Evolutionary conservation across 2,329 filamentous ascomycete genomes (phyloP).

Genomic region (Claviceps sp.): DNA sequence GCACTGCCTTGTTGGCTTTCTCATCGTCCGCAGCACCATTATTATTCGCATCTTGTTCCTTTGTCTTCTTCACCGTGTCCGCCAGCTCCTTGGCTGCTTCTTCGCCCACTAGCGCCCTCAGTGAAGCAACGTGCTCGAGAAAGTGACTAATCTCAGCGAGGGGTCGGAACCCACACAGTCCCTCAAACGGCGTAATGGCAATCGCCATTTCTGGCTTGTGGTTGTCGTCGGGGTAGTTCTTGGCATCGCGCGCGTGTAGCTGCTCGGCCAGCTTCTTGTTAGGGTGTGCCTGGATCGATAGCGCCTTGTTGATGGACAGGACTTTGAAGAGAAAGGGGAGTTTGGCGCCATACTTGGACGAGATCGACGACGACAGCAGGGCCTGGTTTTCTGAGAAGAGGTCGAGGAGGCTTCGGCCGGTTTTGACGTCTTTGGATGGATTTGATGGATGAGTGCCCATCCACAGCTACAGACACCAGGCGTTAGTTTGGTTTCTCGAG

Average conservation of each 20-base stretch:
- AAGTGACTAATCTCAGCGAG: conserved; percentile 80
- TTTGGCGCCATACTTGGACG: conserved; percentile 63
- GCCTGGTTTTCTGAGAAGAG: conserved; percentile 77
- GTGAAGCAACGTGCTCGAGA: conserved; percentile 40
- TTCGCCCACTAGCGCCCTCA: conserved; percentile 55
- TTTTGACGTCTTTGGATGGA: conserved; percentile 77
- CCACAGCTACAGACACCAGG: conserved; percentile 56
- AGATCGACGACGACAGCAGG: conserved; percentile 62
- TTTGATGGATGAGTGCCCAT: conserved; percentile 98
- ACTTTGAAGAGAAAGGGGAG: conserved; percentile 98
- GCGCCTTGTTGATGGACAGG: conserved; percentile 84
- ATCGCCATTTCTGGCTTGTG: conserved; percentile 99
- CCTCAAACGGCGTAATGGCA: conserved; percentile 90
- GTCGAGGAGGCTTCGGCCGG: conserved; percentile 75
- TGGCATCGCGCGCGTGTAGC: conserved; percentile 71
- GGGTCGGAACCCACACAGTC: conserved; percentile 88
- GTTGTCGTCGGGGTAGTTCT: conserved; percentile 98
- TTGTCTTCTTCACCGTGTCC: conserved; percentile 28
- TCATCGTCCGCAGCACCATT: conserved; percentile 21
- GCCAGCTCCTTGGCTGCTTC: conserved; percentile 43
- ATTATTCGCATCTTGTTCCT: conserved; percentile 12
- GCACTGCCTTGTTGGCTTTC: conserved; percentile 59
- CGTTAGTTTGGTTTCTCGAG: neutral
- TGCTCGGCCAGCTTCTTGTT: conserved; percentile 86
- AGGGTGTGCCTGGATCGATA: conserved; percentile 93